Percentiles rank a stretch among this genome's conserved stretches.
Evolutionary conservation across 495 filamentous ascomycete species (phyloP).

Genomic region (Penicillium salamii): DNA sequence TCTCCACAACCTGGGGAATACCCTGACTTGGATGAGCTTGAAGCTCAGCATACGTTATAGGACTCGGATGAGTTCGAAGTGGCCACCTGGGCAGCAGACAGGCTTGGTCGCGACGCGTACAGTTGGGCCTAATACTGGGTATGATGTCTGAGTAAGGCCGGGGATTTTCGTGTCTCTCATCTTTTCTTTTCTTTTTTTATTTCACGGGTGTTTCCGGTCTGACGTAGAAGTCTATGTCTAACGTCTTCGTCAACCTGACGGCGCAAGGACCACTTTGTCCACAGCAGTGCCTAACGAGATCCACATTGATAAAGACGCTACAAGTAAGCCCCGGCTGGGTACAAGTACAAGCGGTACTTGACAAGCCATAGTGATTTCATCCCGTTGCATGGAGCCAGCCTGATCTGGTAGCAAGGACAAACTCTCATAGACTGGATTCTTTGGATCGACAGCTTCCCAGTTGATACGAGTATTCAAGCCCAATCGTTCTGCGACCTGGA

Average conservation of each 20-base stretch:
- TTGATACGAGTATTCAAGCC: conserved; percentile 60
- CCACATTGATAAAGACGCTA: conserved; percentile 34
- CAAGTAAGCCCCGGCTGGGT: no score
- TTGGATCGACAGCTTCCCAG: conserved; percentile 55
- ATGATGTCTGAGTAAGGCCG: no score
- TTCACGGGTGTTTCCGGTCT: no score
- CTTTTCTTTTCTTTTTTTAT: no score
- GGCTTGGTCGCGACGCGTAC: conserved; percentile 59
- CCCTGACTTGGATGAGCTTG: conserved; percentile 63
- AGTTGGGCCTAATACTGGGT: conserved; percentile 54
- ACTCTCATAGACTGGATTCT: conserved; percentile 56
- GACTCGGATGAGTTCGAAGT: no score
- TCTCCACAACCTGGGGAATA: conserved; percentile 55
- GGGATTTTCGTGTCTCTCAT: no score
- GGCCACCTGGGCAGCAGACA: no score
- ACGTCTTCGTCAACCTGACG: conserved; percentile 55
- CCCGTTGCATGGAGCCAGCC: no score
- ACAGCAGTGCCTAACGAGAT: conserved; percentile 38
- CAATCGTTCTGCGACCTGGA: conserved; percentile 55
- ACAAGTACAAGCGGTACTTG: no score
- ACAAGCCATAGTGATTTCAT: no score
- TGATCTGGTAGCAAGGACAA: no score
- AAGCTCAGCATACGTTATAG: conserved; percentile 52
- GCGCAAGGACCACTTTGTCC: conserved; percentile 66
- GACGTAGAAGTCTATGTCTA: conserved; percentile 70